A percentile compares a stretch with the other conserved stretches of the same genome.
These are phyloP conservation scores for Candida chauliodis DNA, from an alignment of 805 yeast genomes.

Conservation along the genomic window DNA sequence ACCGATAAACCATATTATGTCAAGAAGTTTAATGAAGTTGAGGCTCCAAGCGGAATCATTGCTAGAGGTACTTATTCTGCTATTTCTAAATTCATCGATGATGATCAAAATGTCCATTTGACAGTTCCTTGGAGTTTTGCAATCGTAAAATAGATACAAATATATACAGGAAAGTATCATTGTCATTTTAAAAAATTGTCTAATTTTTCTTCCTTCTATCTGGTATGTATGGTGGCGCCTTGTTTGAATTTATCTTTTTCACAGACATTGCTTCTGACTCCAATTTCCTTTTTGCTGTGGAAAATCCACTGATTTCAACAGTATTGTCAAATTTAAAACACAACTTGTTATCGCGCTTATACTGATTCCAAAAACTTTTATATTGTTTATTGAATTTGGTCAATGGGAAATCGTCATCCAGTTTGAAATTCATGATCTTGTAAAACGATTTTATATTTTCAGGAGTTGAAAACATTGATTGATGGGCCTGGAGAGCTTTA, in stretches of 20 bases:
- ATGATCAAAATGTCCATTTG: constrained; percentile 73
- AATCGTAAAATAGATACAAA: constrained; percentile 53
- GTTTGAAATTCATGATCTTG: constrained; percentile 11
- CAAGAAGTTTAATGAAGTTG: constrained; percentile 53
- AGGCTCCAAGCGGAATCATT: constrained; percentile 86
- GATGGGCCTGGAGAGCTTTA: constrained; percentile 10
- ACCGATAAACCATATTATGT: constrained; percentile 74
- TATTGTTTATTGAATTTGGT: constrained; percentile 13
- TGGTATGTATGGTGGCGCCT: constrained; percentile 11
- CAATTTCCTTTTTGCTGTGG: constrained; percentile 8
- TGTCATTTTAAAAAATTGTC: no score
- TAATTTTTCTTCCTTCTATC: constrained; percentile 5
- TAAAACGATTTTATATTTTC: constrained; percentile 18
- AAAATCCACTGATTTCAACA: constrained; percentile 4
- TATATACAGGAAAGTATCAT: not conserved
- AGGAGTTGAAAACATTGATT: constrained; percentile 16
- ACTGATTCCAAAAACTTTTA: constrained; percentile 10
- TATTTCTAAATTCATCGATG: constrained; percentile 78
- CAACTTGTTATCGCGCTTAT: constrained; percentile 2
- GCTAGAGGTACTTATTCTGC: constrained; percentile 88
- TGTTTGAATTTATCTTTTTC: not conserved
- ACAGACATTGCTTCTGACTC: not conserved
- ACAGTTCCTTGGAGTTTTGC: constrained; percentile 82
- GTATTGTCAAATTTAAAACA: constrained; percentile 1
- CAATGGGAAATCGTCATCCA: constrained; percentile 1